phyloP scores from a whole-genome alignment of 1,139 yeast genomes.

The Candida glucosophila region DNA sequence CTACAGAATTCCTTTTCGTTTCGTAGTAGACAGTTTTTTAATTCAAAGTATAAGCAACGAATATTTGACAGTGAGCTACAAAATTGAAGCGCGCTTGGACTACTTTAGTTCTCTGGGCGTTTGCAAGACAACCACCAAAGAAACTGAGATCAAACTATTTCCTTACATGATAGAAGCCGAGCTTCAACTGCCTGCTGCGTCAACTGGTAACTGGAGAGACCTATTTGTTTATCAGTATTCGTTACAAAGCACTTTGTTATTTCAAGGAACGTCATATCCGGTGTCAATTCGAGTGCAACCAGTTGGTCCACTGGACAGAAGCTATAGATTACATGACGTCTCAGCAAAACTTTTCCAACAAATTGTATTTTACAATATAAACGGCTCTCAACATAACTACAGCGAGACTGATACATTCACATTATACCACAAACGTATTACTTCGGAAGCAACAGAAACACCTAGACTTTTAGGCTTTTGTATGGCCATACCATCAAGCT shows the following conservation, averaged over 20 bases:
- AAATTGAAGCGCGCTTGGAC: constrained; percentile 5
- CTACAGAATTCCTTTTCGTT: constrained; percentile 10
- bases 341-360: no score
- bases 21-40: constrained; percentile 7
- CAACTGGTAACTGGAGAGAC: constrained; percentile 14
- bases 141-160: no score
- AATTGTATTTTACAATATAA: no score
- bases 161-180: constrained; percentile 6
- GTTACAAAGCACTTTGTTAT: constrained; percentile 10
- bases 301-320: constrained; percentile 2
- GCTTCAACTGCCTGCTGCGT: constrained; percentile 6
- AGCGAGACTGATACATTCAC: no score
- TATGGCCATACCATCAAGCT: no score
- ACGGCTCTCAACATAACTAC: no score
- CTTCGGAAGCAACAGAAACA: no score
- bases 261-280: constrained; percentile 7
- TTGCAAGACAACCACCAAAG: neutral
- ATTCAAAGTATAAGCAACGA: constrained; percentile 7
- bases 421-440: no score
- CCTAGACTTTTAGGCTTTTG: no score
- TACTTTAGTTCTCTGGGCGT: constrained; percentile 1
- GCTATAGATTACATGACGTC: constrained; percentile 6
- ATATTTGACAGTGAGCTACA: constrained; percentile 6
- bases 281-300: constrained; percentile 6
- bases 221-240: constrained; percentile 10